Base-by-base conservation (phyloP, 768 basidiomycete species). In the Agaricus blazei region DNA sequence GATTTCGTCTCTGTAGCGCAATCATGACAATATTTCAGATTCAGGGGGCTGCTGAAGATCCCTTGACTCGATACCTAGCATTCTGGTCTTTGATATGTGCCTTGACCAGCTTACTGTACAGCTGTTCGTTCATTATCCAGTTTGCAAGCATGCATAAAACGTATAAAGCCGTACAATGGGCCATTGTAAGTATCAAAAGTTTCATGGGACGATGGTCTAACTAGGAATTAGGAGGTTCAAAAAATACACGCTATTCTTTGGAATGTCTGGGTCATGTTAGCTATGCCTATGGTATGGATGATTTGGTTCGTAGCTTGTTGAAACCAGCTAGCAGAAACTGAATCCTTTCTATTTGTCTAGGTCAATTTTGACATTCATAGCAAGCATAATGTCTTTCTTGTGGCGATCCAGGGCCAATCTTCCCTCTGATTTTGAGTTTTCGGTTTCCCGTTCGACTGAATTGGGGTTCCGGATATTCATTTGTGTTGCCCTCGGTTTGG, bases 181-280 rank as follows among this genome's bases (percentile, higher is more conserved):
- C 19, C 19, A 19, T 19, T 19, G 19, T 19, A 19, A 19, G 19
- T 19, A 19, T 19, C 19, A 19, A 19, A 19, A 19, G 19, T 0
- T 19, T 19, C 19, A 19, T 1, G 19, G 19, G 19, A 19, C 19
- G 19, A 19, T 19, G 19, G 19, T 19, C 19, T 19, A 19, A 19
- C 19, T 19, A 19, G 19, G 19, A 19, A 19, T 19, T 19, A 83
- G 81, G 83, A 85, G 61, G 77, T 83, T 2, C 75, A 78, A 44
- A 68, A 62, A 37, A 54, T 58, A 1, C 59, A 59, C 23, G 60
- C 64, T 8, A 62, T 66, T 28, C 69, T 64, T 60, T 72, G 85
- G 84, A 87, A 87, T 56, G 78, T 85, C 19, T 84, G 84, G 83
- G 77, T 84, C 1, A 57, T 85, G 19, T 69, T 86, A 26, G 80